Evolutionary conservation across 2,329 filamentous ascomycete species (phyloP).

Genomic region (Claviceps pazoutovae): DNA sequence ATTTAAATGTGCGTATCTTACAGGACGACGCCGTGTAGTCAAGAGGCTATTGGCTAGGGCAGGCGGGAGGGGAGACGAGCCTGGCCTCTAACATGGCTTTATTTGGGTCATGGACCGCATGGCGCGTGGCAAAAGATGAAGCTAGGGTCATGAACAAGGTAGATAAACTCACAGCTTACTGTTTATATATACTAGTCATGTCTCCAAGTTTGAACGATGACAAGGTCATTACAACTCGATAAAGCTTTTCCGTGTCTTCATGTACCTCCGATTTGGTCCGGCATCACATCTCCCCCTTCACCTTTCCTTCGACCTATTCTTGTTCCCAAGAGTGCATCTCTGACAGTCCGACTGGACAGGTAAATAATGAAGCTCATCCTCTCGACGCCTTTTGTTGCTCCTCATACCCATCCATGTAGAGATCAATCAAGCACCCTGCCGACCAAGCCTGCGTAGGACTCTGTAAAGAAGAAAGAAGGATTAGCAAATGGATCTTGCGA

Average conservation of each 20-base stretch:
- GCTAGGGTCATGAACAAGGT: too few relatives aligned
- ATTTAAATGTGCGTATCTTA: background rate
- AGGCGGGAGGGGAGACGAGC: background rate
- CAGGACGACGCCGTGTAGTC: background rate
- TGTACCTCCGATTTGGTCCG: too few relatives aligned
- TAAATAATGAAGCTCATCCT: background rate
- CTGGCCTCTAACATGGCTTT: background rate
- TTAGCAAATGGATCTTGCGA: background rate
- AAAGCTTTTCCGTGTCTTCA: too few relatives aligned
- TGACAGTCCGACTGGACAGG: background rate
- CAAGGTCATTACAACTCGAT: too few relatives aligned
- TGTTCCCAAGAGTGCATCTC: background rate
- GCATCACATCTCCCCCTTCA: too few relatives aligned
- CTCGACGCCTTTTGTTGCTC: conserved; percentile 22
- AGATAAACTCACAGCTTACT: too few relatives aligned
- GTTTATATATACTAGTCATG: too few relatives aligned
- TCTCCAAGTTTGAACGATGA: too few relatives aligned
- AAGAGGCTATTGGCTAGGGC: background rate
- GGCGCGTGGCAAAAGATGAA: background rate
- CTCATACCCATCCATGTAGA: conserved; percentile 80
- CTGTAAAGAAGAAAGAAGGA: conserved; percentile 25
- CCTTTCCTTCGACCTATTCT: too few relatives aligned
- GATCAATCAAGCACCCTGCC: conserved; percentile 80
- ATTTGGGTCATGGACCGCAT: background rate
- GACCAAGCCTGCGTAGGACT: conserved; percentile 96